Percentiles rank a stretch among this genome's conserved stretches.
Evolutionary conservation across 2,329 filamentous ascomycete genomes (phyloP).

Genomic region (Alternaria tenuissima): DNA sequence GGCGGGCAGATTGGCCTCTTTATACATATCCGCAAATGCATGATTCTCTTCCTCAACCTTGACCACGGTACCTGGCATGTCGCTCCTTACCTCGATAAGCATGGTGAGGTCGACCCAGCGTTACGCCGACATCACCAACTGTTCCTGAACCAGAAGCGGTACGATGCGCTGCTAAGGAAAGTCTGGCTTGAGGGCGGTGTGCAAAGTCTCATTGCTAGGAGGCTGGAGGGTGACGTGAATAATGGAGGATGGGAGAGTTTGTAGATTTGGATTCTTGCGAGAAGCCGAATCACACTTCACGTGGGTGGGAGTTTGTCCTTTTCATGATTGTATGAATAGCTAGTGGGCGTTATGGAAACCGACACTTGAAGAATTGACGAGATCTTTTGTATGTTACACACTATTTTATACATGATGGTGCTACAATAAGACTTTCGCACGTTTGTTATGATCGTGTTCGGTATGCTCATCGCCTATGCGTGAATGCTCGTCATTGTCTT

Average conservation of each 20-base stretch:
- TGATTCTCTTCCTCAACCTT: conserved; percentile 85
- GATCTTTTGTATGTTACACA: neutral
- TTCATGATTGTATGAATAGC: neutral
- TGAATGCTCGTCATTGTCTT: neutral
- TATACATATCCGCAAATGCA: conserved; percentile 96
- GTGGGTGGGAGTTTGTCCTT: neutral
- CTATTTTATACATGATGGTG: neutral
- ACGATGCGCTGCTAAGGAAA: conserved; percentile 85
- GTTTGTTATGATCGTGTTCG: neutral
- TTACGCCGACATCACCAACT: conserved; percentile 85
- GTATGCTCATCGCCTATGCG: neutral
- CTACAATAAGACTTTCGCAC: neutral
- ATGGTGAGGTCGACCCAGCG: conserved; percentile 94
- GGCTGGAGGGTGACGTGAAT: conserved; percentile 93
- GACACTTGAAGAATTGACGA: neutral
- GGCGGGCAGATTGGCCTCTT: conserved; percentile 91
- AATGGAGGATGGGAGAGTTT: conserved; percentile 93
- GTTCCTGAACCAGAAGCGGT: conserved; percentile 91
- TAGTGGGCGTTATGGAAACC: neutral
- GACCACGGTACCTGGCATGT: conserved; percentile 82
- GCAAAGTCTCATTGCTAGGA: conserved; percentile 86
- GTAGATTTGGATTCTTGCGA: conserved; percentile 28
- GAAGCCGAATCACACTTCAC: neutral
- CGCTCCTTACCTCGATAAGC: conserved; percentile 93
- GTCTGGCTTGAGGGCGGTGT: conserved; percentile 88